Conservation (phyloP, 1,139 yeast species). For the Blastobotrys persicus region DNA sequence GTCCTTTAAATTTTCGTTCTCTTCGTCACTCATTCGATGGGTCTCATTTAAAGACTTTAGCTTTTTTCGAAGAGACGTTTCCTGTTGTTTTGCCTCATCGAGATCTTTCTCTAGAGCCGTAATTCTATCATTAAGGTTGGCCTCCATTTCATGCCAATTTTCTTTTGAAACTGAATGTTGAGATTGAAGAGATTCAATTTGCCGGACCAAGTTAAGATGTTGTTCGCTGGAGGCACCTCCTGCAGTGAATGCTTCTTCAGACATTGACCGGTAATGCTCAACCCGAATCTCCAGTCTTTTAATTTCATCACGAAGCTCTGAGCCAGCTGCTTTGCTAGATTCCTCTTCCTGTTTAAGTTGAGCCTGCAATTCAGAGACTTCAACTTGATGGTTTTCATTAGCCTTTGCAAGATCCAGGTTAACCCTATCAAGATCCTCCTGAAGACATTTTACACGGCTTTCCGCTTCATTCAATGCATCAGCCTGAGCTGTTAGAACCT, state of each 20-base stretch:
- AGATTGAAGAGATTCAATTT: conserved; percentile 57
- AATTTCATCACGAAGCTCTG: conserved; percentile 33
- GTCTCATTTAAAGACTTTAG: conserved; percentile 22
- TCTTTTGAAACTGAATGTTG: conserved; percentile 66
- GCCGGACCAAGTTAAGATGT: conserved; percentile 38
- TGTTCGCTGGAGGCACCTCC: conserved; percentile 32
- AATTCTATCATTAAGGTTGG: conserved; percentile 48
- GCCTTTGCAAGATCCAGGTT: conserved; percentile 20
- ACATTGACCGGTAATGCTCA: conserved; percentile 44
- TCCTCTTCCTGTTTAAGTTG: conserved; percentile 23
- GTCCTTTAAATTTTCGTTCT: not conserved
- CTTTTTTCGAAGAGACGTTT: conserved; percentile 26
- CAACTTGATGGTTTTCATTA: conserved; percentile 19
- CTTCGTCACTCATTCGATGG: not conserved
- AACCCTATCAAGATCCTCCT: conserved; percentile 22
- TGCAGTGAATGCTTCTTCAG: conserved; percentile 39
- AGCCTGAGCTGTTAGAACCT: conserved; percentile 24
- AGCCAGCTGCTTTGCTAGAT: conserved; percentile 17
- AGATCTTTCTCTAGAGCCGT: conserved; percentile 44
- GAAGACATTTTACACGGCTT: conserved; percentile 21
- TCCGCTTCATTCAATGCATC: conserved; percentile 28
- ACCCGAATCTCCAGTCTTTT: conserved; percentile 41
- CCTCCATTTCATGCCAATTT: conserved; percentile 64
- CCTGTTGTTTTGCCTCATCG: conserved; percentile 34
- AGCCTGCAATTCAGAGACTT: conserved; percentile 26